Conservation (phyloP, 1,139 yeast species). For the Hyphopichia khmerensis region DNA sequence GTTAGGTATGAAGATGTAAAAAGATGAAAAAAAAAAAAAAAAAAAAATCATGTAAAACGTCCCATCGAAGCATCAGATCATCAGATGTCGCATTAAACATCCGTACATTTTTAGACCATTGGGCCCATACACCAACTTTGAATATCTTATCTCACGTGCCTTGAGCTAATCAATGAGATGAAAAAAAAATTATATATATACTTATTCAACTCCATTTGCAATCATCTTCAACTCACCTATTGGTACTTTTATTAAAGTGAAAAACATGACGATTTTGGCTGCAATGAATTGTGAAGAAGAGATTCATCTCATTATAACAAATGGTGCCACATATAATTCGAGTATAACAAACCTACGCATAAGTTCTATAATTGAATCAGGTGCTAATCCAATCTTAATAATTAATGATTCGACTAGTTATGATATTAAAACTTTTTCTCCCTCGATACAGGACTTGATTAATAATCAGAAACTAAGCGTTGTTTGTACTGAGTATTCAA, state of each 20-base stretch:
- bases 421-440: slow-evolving; percentile 18
- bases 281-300: slow-evolving; percentile 54
- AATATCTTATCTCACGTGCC: slow-evolving; percentile 16
- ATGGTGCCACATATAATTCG: slow-evolving; percentile 22
- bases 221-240: not conserved
- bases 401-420: slow-evolving; percentile 12
- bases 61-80: not conserved
- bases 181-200: not conserved
- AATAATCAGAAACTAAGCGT: slow-evolving; percentile 25
- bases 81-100: not conserved
- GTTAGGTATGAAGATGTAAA: not conserved
- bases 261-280: slow-evolving; percentile 40
- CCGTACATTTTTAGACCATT: not conserved
- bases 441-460: slow-evolving; percentile 18
- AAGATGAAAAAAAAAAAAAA: no score
- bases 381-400: slow-evolving; percentile 59
- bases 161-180: slow-evolving; percentile 13
- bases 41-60: not conserved
- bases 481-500: slow-evolving; percentile 33
- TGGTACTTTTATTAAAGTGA: not conserved
- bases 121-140: not conserved
- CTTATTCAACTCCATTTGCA: slow-evolving; percentile 2
- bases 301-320: slow-evolving; percentile 62
- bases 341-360: slow-evolving; percentile 53
- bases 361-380: slow-evolving; percentile 48